A percentile compares a stretch with the other conserved stretches of the same genome.
Conservation (phyloP, 345 rosid species). For the Lagerstroemia speciosa region DNA sequence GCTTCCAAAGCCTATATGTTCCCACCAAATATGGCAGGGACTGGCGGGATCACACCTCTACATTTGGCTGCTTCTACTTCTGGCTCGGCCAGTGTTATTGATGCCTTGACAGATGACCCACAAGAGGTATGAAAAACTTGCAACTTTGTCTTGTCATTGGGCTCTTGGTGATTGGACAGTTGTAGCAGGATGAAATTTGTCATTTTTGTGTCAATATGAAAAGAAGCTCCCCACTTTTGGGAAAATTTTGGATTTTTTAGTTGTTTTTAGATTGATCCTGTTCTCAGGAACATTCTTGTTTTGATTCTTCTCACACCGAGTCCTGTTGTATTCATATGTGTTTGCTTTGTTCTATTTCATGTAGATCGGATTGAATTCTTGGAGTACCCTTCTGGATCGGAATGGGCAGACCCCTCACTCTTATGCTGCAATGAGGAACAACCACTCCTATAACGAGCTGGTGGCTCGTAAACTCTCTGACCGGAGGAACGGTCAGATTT, state of each 20-base stretch:
- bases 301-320: neutral
- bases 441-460: slow-evolving; percentile 52
- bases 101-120: slow-evolving; percentile 78
- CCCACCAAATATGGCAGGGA: slow-evolving; percentile 54
- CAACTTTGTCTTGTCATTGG: neutral
- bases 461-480: slow-evolving; percentile 63
- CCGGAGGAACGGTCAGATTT: slow-evolving; percentile 60
- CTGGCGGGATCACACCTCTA: slow-evolving; percentile 75
- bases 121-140: slow-evolving; percentile 41
- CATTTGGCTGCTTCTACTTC: slow-evolving; percentile 81
- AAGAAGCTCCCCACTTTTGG: no score
- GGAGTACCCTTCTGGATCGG: slow-evolving; percentile 57
- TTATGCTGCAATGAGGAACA: slow-evolving; percentile 55
- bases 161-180: neutral
- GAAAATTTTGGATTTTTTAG: no score
- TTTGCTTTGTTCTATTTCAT: neutral
- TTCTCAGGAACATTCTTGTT: no score
- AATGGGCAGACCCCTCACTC: slow-evolving; percentile 51
- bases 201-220: no score
- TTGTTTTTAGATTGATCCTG: no score
- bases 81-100: slow-evolving; percentile 48
- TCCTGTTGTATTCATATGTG: neutral
- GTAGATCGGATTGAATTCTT: slow-evolving; percentile 65
- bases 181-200: no score
- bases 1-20: slow-evolving; percentile 37